These are phyloP conservation scores for Leccinum huronense DNA, from an alignment of 1,284 basidiomycete species.

Conservation along the genomic window DNA sequence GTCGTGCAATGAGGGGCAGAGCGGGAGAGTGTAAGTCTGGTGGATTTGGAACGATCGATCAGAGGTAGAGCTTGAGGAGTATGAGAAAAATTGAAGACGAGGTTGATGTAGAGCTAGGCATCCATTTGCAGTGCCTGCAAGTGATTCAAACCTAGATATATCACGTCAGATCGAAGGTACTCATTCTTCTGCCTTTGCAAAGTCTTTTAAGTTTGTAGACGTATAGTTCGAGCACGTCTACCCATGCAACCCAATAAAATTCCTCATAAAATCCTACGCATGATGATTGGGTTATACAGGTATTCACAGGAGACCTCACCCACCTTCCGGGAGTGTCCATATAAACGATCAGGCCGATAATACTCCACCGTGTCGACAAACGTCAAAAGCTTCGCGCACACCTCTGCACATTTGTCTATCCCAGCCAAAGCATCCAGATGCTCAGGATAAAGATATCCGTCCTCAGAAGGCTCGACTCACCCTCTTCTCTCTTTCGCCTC, in stretches of 20 bases:
- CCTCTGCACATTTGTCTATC: slow-evolving; percentile 43
- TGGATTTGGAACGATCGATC: slow-evolving; percentile 53
- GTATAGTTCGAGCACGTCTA: slow-evolving; percentile 86
- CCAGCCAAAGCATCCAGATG: not conserved
- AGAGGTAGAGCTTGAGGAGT: slow-evolving; percentile 85
- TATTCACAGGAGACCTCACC: slow-evolving; percentile 16
- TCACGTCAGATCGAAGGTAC: slow-evolving; percentile 23
- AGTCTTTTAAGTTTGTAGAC: slow-evolving; percentile 82
- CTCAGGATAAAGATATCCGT: not conserved
- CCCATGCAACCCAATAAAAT: slow-evolving; percentile 87
- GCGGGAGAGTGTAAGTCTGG: slow-evolving; percentile 72
- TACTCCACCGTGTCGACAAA: slow-evolving; percentile 74
- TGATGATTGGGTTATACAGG: not conserved
- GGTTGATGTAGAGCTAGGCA: slow-evolving; percentile 61
- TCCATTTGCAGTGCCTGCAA: slow-evolving; percentile 80
- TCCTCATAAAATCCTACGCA: slow-evolving; percentile 75
- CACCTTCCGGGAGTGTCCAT: slow-evolving; percentile 77
- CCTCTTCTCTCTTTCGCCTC: slow-evolving; percentile 53
- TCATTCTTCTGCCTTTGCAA: slow-evolving; percentile 84
- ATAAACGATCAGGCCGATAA: slow-evolving; percentile 80
- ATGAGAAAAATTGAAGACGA: slow-evolving; percentile 76
- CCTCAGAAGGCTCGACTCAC: slow-evolving; percentile 38
- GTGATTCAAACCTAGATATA: slow-evolving; percentile 3
- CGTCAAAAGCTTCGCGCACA: slow-evolving; percentile 69
- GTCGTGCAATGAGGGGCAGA: slow-evolving; percentile 78